Conservation (phyloP, 441 rosid genomes). For the Arabidopsis hybrid region DNA sequence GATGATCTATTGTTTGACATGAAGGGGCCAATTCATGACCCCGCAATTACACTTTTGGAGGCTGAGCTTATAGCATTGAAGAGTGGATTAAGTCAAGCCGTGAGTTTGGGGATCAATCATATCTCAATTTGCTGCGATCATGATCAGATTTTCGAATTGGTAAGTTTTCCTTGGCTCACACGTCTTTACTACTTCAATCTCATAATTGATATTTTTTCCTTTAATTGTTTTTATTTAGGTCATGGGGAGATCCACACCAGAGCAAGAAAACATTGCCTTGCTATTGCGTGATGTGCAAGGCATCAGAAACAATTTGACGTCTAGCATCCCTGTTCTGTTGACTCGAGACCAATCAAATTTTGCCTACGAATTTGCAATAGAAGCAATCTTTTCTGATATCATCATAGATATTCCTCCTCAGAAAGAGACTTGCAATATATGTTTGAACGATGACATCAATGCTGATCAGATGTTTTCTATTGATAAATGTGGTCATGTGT, state of each 20-base stretch:
- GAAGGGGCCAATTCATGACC: no score
- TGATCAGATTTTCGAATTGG: no score
- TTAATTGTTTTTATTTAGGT: background rate
- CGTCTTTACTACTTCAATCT: background rate
- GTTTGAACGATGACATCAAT: background rate
- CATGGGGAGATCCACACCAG: background rate
- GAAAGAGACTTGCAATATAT: background rate
- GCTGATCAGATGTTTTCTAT: background rate
- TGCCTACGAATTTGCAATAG: background rate
- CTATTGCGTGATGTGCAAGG: constrained; percentile 12
- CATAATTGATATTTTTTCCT: background rate
- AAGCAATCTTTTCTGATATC: background rate
- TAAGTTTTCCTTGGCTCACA: no score
- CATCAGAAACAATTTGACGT: constrained; percentile 3
- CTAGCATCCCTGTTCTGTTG: constrained; percentile 1
- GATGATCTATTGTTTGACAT: no score
- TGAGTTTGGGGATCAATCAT: no score
- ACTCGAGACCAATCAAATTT: background rate
- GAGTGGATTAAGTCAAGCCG: no score
- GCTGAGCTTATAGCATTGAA: no score
- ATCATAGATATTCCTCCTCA: background rate
- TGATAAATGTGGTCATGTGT: background rate
- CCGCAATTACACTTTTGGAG: no score
- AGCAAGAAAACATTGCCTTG: background rate
- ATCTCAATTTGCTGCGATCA: no score